Conservation (phyloP, 2,329 filamentous ascomycete species). For the Claviceps arundinis region DNA sequence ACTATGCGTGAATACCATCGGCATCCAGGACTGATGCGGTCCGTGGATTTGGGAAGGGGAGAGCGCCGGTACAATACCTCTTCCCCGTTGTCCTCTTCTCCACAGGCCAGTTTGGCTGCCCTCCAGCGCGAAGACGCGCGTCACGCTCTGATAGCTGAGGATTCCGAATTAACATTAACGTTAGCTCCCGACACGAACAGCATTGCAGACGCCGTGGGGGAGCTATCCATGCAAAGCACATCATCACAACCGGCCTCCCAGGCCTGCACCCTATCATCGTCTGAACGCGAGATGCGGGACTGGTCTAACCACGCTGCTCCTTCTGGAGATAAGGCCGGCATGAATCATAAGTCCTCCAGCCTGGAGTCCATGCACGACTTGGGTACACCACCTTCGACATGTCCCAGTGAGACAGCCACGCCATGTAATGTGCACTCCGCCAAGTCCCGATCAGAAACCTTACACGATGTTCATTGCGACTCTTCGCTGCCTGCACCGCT, state of each 20-base stretch:
- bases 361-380: constrained; percentile 35
- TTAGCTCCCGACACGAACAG: background rate
- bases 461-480: constrained; percentile 45
- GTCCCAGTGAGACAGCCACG: constrained; percentile 39
- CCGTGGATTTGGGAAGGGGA: constrained; percentile 25
- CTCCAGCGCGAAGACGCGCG: constrained; percentile 31
- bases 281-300: constrained; percentile 21
- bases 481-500: constrained; percentile 50
- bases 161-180: background rate
- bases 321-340: constrained; percentile 26
- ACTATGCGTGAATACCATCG: constrained; percentile 33
- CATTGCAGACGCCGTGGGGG: background rate
- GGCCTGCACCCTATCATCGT: constrained; percentile 34
- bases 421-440: constrained; percentile 30
- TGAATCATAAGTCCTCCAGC: constrained; percentile 31
- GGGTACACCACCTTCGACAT: constrained; percentile 40
- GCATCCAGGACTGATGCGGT: constrained; percentile 32
- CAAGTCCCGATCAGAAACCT: constrained; percentile 31
- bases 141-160: constrained; percentile 12
- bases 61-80: constrained; percentile 18
- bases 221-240: background rate
- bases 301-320: constrained; percentile 18
- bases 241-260: constrained; percentile 10
- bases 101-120: constrained; percentile 18
- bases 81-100: constrained; percentile 25